Evolutionary conservation across 352 stramenopile species (phyloP).

Genomic region (Globisporangium perplexum): DNA sequence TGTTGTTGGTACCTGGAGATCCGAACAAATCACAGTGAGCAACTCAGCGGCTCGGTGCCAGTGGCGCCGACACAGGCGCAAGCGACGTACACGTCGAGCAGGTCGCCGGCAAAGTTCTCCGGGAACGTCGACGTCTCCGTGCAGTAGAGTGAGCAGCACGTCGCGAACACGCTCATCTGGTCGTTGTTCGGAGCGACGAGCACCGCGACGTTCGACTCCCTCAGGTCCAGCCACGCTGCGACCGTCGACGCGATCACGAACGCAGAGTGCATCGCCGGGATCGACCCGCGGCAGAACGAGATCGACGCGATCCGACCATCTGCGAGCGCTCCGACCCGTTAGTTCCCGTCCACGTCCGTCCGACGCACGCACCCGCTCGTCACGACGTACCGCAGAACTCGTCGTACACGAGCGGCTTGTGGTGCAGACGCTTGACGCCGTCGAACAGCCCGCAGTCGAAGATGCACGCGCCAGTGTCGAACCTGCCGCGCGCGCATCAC

Average conservation of each 20-base stretch:
- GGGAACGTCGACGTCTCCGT: constrained; percentile 60
- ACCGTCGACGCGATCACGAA: constrained; percentile 83
- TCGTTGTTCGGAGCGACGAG: constrained; percentile 81
- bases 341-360: no score
- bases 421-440: constrained; percentile 72
- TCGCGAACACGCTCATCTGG: constrained; percentile 86
- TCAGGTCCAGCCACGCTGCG: constrained; percentile 75
- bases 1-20: constrained; percentile 44
- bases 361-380: background rate
- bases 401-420: constrained; percentile 78
- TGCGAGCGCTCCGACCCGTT: constrained; percentile 23
- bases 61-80: background rate
- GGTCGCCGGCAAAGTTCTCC: constrained; percentile 60
- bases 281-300: constrained; percentile 53
- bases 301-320: constrained; percentile 81
- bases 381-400: constrained; percentile 71
- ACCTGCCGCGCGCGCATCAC: constrained; percentile 24
- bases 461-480: constrained; percentile 72
- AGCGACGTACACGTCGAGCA: constrained; percentile 56
- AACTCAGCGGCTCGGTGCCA: background rate
- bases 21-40: background rate
- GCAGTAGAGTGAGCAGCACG: constrained; percentile 78
- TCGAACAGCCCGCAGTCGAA: constrained; percentile 87
- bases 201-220: constrained; percentile 68
- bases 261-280: constrained; percentile 82